Evolutionary conservation across 306 rosid genomes (phyloP).

Genomic region (Fagus sylvatica): DNA sequence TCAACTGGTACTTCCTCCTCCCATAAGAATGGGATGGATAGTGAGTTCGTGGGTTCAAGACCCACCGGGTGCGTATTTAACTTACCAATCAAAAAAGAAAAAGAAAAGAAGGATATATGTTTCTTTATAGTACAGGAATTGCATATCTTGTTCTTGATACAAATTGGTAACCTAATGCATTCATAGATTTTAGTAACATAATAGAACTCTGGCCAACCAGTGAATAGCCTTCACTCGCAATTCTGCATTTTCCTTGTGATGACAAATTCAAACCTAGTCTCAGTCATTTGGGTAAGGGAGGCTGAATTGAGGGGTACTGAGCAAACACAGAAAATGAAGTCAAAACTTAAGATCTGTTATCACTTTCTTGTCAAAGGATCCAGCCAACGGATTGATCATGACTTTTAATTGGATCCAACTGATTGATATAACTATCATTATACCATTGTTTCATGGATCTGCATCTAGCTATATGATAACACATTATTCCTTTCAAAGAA

Average conservation of each 20-base stretch:
- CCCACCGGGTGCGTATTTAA: too few species aligned
- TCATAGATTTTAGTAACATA: neutral
- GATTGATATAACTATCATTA: neutral
- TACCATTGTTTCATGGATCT: neutral
- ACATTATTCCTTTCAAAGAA: neutral
- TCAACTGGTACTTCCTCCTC: too few species aligned
- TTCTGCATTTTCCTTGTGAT: neutral
- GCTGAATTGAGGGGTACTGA: neutral
- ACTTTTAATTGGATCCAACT: neutral
- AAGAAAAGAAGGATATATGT: too few species aligned
- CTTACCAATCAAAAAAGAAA: too few species aligned
- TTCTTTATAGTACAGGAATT: neutral
- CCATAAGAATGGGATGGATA: too few species aligned
- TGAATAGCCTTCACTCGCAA: neutral
- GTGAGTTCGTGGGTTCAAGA: too few species aligned
- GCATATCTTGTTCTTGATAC: neutral
- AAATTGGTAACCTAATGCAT: neutral
- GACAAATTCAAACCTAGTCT: neutral
- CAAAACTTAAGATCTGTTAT: constrained; percentile 4
- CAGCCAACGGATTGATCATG: neutral
- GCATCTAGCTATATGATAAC: neutral
- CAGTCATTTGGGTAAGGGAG: neutral
- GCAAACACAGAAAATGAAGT: neutral
- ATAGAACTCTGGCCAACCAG: neutral
- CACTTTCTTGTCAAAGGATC: neutral